A percentile compares a stretch with the other conserved stretches of the same genome.
Conservation (phyloP, 192 early-diverging fungal species). For the Coemansia sp. region DNA sequence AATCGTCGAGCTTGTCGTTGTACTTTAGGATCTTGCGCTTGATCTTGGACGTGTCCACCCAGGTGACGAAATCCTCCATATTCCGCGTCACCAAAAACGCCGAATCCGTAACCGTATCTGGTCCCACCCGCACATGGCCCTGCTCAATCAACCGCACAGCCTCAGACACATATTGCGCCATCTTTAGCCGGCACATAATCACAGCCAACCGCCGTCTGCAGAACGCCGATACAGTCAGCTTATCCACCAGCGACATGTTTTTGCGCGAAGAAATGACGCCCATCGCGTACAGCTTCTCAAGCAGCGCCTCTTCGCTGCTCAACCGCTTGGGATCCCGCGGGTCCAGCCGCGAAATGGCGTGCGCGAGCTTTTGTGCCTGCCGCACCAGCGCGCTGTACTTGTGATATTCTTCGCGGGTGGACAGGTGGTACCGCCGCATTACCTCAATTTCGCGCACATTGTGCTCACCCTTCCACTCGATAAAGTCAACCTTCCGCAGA, state of each 20-base stretch:
- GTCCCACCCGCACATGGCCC: conserved; percentile 92
- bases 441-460: conserved; percentile 81
- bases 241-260: conserved; percentile 74
- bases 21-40: conserved; percentile 95
- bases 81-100: conserved; percentile 83
- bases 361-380: conserved; percentile 77
- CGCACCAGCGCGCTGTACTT: conserved; percentile 83
- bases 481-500: conserved; percentile 92
- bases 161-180: conserved; percentile 91
- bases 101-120: conserved; percentile 86
- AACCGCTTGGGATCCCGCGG: conserved; percentile 78
- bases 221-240: conserved; percentile 82
- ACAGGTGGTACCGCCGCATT: conserved; percentile 85
- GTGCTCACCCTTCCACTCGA: conserved; percentile 85
- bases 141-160: conserved; percentile 91
- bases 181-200: conserved; percentile 91
- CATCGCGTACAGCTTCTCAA: conserved; percentile 85
- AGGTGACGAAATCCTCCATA: conserved; percentile 96
- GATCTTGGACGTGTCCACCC: conserved; percentile 97
- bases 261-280: conserved; percentile 78
- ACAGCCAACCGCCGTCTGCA: conserved; percentile 85
- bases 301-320: conserved; percentile 71
- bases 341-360: conserved; percentile 81
- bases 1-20: conserved; percentile 90
- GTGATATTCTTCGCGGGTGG: conserved; percentile 76